Base-by-base conservation (phyloP, 257 asterid genomes). In the Solanum chilense region DNA sequence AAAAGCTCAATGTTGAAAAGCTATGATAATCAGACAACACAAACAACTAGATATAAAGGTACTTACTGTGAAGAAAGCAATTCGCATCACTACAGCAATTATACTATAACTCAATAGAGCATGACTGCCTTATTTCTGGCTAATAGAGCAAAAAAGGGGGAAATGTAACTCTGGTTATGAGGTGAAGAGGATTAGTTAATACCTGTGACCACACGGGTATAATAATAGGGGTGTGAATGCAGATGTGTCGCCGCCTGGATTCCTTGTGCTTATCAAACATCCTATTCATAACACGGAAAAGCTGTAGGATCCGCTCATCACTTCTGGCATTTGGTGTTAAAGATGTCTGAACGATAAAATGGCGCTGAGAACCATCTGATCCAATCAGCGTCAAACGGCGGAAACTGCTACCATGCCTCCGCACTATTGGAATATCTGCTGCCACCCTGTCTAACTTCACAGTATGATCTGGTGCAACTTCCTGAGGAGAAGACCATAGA, bases 171-270 rank as follows among this genome's bases (percentile, higher is more conserved):
- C 42, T 13, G n/a, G 9, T 45, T 82, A 45, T 42, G 41, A 71
- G 52, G 27, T 82, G 45, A 52, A 47, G 16, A 29, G 25, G n/a
- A 42, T 69, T 82, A 33, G 33, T 64, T 39, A 41, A 92, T 89
- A 97, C 99, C 99, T 97, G 99, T 13, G 99, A 96, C 99, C 99
- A 97, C 90, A 97, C 99, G 5, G 99, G 99, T 91, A 97, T 97
- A 71, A 97, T 97, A 71, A 95, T 96, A 56, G 99, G 99, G 27
- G 99, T 96, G 92, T 97, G 99, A 89, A 97, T 96, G 90, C 92
- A 91, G 87, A 97, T 96, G 92, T 97, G 97, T 83, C 99, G 98
- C 64, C 97, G 96, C 86, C 99, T 92, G 21, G 99, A 97, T 90
- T 97, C 99, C 96, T 97, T 94, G 91, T 97, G 98, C 93, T 97